Conservation (phyloP, 495 filamentous ascomycete species). For the Hypoxylon cercidicola region DNA sequence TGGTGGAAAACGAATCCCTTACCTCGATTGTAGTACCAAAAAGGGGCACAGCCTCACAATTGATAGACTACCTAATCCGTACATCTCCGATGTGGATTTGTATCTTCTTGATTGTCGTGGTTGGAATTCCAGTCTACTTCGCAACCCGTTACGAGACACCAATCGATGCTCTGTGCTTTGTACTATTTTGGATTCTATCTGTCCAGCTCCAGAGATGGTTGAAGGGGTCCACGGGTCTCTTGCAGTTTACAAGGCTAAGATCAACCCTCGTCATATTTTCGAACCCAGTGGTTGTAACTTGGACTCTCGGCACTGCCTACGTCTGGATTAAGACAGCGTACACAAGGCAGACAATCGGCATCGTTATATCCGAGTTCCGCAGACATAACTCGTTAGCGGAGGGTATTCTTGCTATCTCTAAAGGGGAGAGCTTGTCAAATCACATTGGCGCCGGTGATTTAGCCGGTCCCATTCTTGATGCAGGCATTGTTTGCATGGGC, state of each 20-base stretch:
- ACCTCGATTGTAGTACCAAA: constrained; percentile 5
- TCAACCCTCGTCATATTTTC: constrained; percentile 47
- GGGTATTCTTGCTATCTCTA: constrained; percentile 39
- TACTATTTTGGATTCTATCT: constrained; percentile 53
- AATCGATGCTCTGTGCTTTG: constrained; percentile 51
- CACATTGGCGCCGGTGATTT: constrained; percentile 57
- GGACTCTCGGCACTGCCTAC: constrained; percentile 53
- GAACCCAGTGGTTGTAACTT: constrained; percentile 57
- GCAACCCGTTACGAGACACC: constrained; percentile 36
- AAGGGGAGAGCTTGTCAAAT: constrained; percentile 11
- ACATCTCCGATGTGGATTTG: constrained; percentile 43
- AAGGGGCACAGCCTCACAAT: constrained; percentile 3
- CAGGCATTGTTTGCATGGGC: constrained; percentile 57
- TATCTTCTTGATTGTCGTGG: constrained; percentile 24
- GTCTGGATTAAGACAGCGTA: constrained; percentile 48
- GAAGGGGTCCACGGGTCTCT: constrained; percentile 39
- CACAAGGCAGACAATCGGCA: constrained; percentile 34
- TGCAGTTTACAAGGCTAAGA: constrained; percentile 31
- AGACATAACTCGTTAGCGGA: constrained; percentile 49
- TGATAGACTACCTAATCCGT: constrained; percentile 36
- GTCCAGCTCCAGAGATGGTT: constrained; percentile 51
- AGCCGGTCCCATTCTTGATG: constrained; percentile 54
- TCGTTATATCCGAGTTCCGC: constrained; percentile 48
- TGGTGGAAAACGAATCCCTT: constrained; percentile 16
- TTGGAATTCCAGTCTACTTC: constrained; percentile 42